phyloP scores from a whole-genome alignment of 2,329 filamentous ascomycete genomes.

The Alternaria panax region DNA sequence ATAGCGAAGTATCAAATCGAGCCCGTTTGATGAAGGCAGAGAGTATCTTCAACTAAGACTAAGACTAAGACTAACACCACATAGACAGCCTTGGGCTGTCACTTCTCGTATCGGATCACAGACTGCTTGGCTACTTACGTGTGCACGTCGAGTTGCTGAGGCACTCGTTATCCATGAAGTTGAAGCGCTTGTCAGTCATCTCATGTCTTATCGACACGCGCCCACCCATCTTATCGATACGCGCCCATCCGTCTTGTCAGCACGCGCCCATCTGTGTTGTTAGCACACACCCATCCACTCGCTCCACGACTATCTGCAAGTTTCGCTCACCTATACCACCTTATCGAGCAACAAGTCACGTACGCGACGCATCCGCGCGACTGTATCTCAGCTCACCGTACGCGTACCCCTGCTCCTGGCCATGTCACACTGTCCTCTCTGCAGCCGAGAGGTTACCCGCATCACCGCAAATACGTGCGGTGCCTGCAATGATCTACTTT shows the following conservation, averaged over 20 bases:
- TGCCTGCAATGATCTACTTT: neutral
- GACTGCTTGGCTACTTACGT: too few species aligned
- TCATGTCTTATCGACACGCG: neutral
- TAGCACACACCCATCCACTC: too few species aligned
- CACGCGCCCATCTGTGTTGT: neutral
- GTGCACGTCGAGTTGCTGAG: too few species aligned
- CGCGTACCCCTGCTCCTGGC: neutral
- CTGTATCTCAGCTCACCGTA: neutral
- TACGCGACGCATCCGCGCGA: neutral
- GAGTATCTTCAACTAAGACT: too few species aligned
- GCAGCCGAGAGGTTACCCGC: neutral
- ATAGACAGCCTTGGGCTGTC: too few species aligned
- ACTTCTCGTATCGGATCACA: too few species aligned
- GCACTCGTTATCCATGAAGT: neutral
- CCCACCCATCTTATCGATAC: neutral
- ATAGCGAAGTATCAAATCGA: too few species aligned
- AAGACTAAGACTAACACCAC: too few species aligned
- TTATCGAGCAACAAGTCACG: neutral
- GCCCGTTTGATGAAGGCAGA: too few species aligned
- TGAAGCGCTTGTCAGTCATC: neutral
- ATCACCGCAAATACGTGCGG: neutral
- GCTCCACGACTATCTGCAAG: neutral
- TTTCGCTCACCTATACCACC: neutral
- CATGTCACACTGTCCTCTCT: neutral
- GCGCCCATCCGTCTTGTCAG: neutral